Evolutionary conservation across 2,329 filamentous ascomycete genomes (phyloP), one percentile per base, ranked within the genome.

Genomic region (Colletotrichum kahawae): DNA sequence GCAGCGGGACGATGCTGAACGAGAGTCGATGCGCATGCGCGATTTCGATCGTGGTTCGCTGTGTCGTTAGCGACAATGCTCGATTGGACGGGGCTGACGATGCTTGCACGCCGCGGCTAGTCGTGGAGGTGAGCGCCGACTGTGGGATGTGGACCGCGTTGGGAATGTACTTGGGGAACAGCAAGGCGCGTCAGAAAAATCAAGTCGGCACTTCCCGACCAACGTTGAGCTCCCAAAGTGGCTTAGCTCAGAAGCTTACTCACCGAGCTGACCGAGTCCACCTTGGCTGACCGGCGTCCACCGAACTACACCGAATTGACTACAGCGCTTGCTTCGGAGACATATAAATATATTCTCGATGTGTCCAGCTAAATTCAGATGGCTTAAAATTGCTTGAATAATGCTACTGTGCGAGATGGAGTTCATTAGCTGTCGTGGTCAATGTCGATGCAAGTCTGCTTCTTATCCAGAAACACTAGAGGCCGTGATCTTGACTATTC

Each of bases 121-220:
- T 64, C 43, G 43, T 72, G 69, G 62, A 67, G 71, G 59, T 48
- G 63, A 75, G 56, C 27, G 73, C 65, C 14, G 72, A 72, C 64
- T 73, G 56, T 62, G 57, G 48, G 64, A 59, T 75, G 70, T 75
- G 73, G 74, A 76, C 74, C 74, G 74, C 74, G 74, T 75, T 74
- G 59, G 73, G 67, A 74, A 62, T 76, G 71, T 36, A 70, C 57
- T 67, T 68, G 63, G 66, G 69, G 63, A 76, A 59, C 71, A 70
- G 33, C 70, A 34, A 54, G 65, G 70, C 74, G 74, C 71, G 74
- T 76, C 70, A 75, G 73, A 76, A 76, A 76, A 76, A 76, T 75
- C 66, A 57, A 57, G 74, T 70, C 74, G 74, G 74, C 33, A 48
- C 56, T 74, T 76, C 33, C 74, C 65, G 71, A 70, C n/a, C 68